Evolutionary conservation across 2,329 filamentous ascomycete species (phyloP).

Genomic region (Colletotrichum eleusines): DNA sequence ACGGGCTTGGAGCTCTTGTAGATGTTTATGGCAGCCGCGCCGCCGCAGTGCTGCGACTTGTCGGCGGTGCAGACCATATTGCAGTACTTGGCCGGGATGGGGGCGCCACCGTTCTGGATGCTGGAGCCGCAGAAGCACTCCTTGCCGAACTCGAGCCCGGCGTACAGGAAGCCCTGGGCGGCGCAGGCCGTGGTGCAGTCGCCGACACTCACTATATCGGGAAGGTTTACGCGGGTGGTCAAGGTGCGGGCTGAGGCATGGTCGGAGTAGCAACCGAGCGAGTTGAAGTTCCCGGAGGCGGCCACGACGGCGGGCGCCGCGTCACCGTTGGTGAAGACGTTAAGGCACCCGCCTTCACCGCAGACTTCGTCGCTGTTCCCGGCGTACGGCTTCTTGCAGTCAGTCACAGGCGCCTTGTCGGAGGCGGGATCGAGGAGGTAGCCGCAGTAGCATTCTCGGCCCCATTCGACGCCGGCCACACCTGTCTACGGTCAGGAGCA

Average conservation of each 20-base stretch:
- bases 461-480: conserved; percentile 61
- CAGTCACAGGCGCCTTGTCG: conserved; percentile 56
- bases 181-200: conserved; percentile 58
- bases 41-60: conserved; percentile 56
- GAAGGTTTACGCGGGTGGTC: conserved; percentile 54
- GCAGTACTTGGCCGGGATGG: conserved; percentile 57
- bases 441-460: conserved; percentile 65
- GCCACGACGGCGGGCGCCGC: conserved; percentile 57
- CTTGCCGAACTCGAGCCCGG: conserved; percentile 60
- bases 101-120: conserved; percentile 59
- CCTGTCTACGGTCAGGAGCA: neutral
- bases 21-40: conserved; percentile 54
- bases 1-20: conserved; percentile 52
- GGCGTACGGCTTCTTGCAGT: conserved; percentile 69
- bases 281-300: conserved; percentile 65
- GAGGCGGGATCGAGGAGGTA: conserved; percentile 63
- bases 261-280: conserved; percentile 71
- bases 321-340: conserved; percentile 62
- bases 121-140: conserved; percentile 61
- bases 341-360: conserved; percentile 61
- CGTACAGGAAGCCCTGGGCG: conserved; percentile 58
- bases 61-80: conserved; percentile 65
- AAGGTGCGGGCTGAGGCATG: conserved; percentile 57
- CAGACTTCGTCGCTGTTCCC: conserved; percentile 59
- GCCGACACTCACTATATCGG: conserved; percentile 57